Evolutionary conservation across 2,329 filamentous ascomycete species (phyloP).

Genomic region (Colletotrichum lentis): DNA sequence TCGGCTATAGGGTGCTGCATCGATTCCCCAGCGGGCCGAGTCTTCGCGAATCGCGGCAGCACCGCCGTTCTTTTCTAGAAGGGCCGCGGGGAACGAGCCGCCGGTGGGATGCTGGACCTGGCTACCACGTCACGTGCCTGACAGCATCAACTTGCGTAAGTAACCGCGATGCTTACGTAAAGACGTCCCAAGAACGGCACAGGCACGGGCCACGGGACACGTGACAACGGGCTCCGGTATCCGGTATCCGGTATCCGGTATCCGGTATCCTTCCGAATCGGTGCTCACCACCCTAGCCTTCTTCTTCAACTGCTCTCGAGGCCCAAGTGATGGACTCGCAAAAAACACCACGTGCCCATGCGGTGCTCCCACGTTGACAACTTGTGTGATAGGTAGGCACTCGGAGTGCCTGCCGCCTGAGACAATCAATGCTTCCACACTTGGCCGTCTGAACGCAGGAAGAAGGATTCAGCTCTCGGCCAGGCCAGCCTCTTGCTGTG

Average conservation of each 20-base stretch:
- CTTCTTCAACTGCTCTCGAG: not conserved
- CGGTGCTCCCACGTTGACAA: not conserved
- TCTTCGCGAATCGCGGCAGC: not conserved
- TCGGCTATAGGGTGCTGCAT: not conserved
- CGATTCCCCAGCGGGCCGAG: not conserved
- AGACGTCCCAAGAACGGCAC: no score
- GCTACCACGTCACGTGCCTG: not conserved
- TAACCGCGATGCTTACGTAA: no score
- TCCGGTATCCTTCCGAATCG: no score
- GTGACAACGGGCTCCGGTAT: not conserved
- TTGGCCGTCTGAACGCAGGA: not conserved
- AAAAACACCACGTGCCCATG: not conserved
- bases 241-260: no score
- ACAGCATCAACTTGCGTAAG: no score
- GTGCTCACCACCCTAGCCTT: not conserved
- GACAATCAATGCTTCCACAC: not conserved
- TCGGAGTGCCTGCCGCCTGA: not conserved
- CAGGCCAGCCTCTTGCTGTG: not conserved
- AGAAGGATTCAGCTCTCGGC: not conserved
- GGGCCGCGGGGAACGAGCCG: not conserved
- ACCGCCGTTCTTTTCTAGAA: not conserved
- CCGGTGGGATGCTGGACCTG: not conserved
- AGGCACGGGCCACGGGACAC: not conserved
- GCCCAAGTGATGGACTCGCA: not conserved
- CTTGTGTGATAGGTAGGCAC: not conserved